A percentile compares a stretch with the other conserved stretches of the same genome.
These are phyloP conservation scores for Ceratonia siliqua DNA, from an alignment of 306 rosid genomes.

Conservation along the genomic window DNA sequence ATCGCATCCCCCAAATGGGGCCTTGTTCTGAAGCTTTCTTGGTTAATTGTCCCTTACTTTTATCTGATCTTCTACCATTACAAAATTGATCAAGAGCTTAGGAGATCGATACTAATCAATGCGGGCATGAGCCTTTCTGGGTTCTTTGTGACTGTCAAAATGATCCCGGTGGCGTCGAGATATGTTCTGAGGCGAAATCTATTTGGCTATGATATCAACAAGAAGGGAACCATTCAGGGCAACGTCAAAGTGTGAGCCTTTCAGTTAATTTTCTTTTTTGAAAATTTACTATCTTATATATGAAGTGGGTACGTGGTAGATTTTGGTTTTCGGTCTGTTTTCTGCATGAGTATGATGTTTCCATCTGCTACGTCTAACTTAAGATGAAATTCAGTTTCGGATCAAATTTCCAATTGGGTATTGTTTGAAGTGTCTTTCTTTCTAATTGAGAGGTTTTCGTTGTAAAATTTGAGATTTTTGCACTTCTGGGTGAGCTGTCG, in stretches of 20 bases:
- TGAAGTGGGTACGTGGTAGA: not conserved
- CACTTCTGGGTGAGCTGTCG: not conserved
- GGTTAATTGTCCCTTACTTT: conserved; percentile 60
- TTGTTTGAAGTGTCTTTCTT: not conserved
- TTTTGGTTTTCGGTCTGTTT: conserved; percentile 31
- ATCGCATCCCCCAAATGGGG: conserved; percentile 73
- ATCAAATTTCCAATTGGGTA: not conserved
- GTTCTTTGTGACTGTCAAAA: conserved; percentile 56
- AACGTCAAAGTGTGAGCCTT: conserved; percentile 75
- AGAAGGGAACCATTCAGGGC: conserved; percentile 86
- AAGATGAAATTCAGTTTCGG: not conserved
- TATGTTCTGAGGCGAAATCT: conserved; percentile 71
- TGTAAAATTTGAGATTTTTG: conserved; percentile 9
- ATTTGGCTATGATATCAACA: conserved; percentile 89
- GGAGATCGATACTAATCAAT: conserved; percentile 72
- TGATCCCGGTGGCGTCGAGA: conserved; percentile 89
- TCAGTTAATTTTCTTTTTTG: not conserved
- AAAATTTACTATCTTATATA: not conserved
- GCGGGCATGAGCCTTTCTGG: conserved; percentile 69
- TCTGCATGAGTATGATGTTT: not conserved
- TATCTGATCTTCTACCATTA: conserved; percentile 66
- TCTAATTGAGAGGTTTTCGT: not conserved
- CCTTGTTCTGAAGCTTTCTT: conserved; percentile 60
- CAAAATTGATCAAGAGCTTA: conserved; percentile 57
- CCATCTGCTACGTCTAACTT: conserved; percentile 20